Conservation (phyloP, 164 flowering plant genomes). For the Aristolochia fimbriata region DNA sequence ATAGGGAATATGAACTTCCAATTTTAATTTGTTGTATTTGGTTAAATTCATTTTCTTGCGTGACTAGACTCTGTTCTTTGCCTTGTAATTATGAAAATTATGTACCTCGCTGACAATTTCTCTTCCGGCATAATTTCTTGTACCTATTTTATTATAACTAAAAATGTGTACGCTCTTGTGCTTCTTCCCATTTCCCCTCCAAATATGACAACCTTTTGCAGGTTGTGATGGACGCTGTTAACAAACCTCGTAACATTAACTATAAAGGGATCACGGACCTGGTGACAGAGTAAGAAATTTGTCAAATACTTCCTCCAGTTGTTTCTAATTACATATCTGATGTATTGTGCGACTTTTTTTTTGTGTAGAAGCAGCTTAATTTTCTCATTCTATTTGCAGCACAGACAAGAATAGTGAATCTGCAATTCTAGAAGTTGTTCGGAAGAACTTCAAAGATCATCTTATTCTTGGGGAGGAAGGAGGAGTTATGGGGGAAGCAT, state of each 20-base stretch:
- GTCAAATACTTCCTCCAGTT: not conserved
- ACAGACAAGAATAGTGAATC: slow-evolving; percentile 87
- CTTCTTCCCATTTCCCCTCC: no score
- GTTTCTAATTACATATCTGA: not conserved
- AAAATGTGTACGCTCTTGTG: no score
- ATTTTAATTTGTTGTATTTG: no score
- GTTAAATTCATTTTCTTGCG: no score
- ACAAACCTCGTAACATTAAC: slow-evolving; percentile 67
- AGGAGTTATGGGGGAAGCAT: slow-evolving; percentile 76
- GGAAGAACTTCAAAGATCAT: slow-evolving; percentile 57
- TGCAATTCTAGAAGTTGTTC: slow-evolving; percentile 71
- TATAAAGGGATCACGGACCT: slow-evolving; percentile 91
- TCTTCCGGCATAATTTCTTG: no score
- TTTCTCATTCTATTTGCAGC: slow-evolving; percentile 34
- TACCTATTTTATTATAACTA: no score
- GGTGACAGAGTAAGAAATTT: slow-evolving; percentile 77
- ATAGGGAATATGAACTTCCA: no score
- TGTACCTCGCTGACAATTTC: no score
- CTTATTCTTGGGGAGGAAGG: slow-evolving; percentile 99
- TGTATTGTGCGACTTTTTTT: not conserved
- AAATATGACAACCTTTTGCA: slow-evolving; percentile 4
- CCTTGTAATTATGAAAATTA: no score
- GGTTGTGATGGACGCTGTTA: slow-evolving; percentile 97
- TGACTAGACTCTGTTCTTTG: no score
- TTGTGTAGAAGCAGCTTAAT: not conserved